Evolutionary conservation across 805 yeast genomes (phyloP), one percentile per base, ranked within the genome.

Genomic region (Sungouiozyma intestinalis): DNA sequence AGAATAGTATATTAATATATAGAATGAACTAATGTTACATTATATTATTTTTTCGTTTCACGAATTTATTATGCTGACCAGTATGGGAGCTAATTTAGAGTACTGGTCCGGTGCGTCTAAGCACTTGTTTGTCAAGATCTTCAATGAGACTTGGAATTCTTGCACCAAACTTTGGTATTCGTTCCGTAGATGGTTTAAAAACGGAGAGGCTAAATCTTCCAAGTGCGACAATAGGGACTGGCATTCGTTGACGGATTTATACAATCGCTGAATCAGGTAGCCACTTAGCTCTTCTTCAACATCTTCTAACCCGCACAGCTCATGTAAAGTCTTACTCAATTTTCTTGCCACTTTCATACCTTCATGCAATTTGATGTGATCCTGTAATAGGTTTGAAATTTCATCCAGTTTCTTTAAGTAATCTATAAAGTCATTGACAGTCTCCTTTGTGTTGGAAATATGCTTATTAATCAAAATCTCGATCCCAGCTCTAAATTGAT

Each of bases 151-250:
- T 38, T 55, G 62, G 24, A 55, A 57, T 16, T 53, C 55, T 34
- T 52, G 58, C 14, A 58, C 41, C n/a, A 58, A 43, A 11, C 59
- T 55, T 29, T 56, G 61, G 40, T 54, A 55, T 36, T 57, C 63
- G 36, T 58, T 57, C 27, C 56, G 50, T 21, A 57, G 32, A 36
- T 57, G 57, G 35, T 48, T 52, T 16, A 58, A 43, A 34, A 52
- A 48, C 14, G 63, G 59, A 2, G 64, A 58, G 14, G 50, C 50
- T 17, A 53, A 33, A 1, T 46, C 40, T 13, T 46, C 46, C 9
- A 55, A 34, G 3, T 48, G 38, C 3, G 36, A 37, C 13, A 57
- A 39, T 14, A 48, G 34, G 14, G 33, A 27, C 27, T 46, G 45
- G 32, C 50, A 50, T 14, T 34, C 38, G 1, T 18, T 34, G 6